phyloP scores from a whole-genome alignment of 176 grass and related monocot genomes.

The Themeda triandra region DNA sequence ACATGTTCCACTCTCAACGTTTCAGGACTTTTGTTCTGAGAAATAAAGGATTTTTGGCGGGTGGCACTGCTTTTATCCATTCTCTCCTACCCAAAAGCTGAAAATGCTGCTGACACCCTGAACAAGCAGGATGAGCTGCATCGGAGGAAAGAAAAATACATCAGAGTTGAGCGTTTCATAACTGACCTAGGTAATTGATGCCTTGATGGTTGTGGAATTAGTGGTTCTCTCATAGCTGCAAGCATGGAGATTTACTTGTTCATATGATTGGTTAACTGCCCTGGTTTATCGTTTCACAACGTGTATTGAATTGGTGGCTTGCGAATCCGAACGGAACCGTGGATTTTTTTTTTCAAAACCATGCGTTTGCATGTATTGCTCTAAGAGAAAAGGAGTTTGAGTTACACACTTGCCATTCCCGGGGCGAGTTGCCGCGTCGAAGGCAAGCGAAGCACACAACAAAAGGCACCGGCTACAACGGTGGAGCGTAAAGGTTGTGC shows the following conservation, averaged over 20 bases:
- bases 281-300: slow-evolving; percentile 34
- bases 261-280: neutral
- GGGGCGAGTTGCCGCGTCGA: too few relatives aligned
- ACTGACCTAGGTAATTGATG: slow-evolving; percentile 49
- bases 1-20: neutral
- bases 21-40: slow-evolving; percentile 79
- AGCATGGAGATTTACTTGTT: neutral
- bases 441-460: too few relatives aligned
- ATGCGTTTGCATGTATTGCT: too few relatives aligned
- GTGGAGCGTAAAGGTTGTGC: too few relatives aligned
- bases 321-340: slow-evolving; percentile 58
- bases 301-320: slow-evolving; percentile 82
- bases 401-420: too few relatives aligned
- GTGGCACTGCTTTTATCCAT: slow-evolving; percentile 61
- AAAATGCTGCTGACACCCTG: slow-evolving; percentile 20
- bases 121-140: slow-evolving; percentile 38
- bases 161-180: slow-evolving; percentile 45
- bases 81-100: slow-evolving; percentile 40
- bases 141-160: slow-evolving; percentile 52
- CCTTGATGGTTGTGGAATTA: neutral
- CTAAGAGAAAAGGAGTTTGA: too few relatives aligned
- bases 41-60: slow-evolving; percentile 82
- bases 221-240: neutral
- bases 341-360: too few relatives aligned
- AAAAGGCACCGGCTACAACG: too few relatives aligned